Base-by-base conservation (phyloP, 2,329 filamentous ascomycete species). In the Scortechinia acanthostroma region DNA sequence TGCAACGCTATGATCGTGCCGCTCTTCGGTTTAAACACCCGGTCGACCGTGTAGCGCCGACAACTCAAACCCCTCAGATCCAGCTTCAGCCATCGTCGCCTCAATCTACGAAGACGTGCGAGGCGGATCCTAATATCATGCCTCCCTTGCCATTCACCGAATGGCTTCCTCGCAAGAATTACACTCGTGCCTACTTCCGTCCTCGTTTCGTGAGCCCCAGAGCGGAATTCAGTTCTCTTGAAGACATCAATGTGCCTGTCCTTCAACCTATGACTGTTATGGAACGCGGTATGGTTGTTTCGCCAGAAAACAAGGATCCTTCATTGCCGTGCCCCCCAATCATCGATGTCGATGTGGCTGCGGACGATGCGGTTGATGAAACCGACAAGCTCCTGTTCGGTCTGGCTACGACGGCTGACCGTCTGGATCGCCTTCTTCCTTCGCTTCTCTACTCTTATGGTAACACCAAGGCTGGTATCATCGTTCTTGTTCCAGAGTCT, bases 81-180 rank as follows among this genome's bases (percentile, higher is more conserved):
- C 58, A 58, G 13, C 59, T 65, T 49, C 64, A 61, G 48, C 44
- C 55, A 40, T 10, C 35, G 6, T 10, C 35, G 13, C 6, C 35
- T 10, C 6, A 6, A 6, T 10, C 35, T 10, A 6, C 35, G 6
- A 19, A 10, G 35, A 50, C 58, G 42, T 66, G 63, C 48, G 60
- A 62, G 23, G 53, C 57, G 16, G 59, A 65, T 37, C 57, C 59
- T 10, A 55, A 55, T 42, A 47, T 58, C 22, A 52, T 57, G 42
- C 58, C 62, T 21, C 60, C 61, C 13, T 46, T 66, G 23, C 55
- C 62, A 4, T 61, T 66, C 52, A 51, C 54, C 40, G 64, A 66
- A 53, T 67, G 63, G 64, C 58, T 67, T 30, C 53, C 55, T 16
- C 62, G 61, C 55, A 67, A 67, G 58, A 66, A 66, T 52, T 66